phyloP scores from a whole-genome alignment of 148 eudicot species.

The Arctostaphylos glauca region DNA sequence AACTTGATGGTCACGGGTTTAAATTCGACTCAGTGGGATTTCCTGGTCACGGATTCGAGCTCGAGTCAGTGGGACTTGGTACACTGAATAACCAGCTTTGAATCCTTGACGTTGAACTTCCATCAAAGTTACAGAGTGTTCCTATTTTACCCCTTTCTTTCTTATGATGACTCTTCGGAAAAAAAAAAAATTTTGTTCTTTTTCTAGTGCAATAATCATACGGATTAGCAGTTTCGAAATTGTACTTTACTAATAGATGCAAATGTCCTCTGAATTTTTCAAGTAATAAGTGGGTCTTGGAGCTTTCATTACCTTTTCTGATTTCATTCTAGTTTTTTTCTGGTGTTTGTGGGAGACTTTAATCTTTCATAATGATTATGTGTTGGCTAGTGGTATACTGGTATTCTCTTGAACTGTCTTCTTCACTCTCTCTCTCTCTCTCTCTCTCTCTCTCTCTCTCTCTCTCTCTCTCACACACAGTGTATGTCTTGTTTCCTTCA shows the following conservation, averaged over 20 bases:
- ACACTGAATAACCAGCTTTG: background rate
- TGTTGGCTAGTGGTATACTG: slow-evolving; percentile 11
- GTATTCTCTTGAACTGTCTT: background rate
- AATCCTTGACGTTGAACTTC: slow-evolving; percentile 7
- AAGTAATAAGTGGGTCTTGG: background rate
- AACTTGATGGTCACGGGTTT: too few species aligned
- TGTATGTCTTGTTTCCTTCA: slow-evolving; percentile 23
- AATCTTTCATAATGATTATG: slow-evolving; percentile 3
- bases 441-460: background rate
- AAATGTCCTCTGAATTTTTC: background rate
- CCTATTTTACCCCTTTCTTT: slow-evolving; percentile 10
- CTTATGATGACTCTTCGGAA: too few species aligned
- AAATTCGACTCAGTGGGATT: too few species aligned
- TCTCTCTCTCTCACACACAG: slow-evolving; percentile 24
- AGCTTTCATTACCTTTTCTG: slow-evolving; percentile 10
- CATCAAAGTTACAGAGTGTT: slow-evolving; percentile 19
- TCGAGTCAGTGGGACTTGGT: too few species aligned
- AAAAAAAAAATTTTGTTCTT: too few species aligned
- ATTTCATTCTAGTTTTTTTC: background rate
- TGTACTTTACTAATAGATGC: background rate
- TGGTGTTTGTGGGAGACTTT: background rate
- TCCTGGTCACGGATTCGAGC: too few species aligned
- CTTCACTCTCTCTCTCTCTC: slow-evolving; percentile 6
- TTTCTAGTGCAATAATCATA: background rate
- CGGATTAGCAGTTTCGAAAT: background rate